Base-by-base conservation (phyloP, 1,284 basidiomycete genomes). In the Sparassis latifolia region DNA sequence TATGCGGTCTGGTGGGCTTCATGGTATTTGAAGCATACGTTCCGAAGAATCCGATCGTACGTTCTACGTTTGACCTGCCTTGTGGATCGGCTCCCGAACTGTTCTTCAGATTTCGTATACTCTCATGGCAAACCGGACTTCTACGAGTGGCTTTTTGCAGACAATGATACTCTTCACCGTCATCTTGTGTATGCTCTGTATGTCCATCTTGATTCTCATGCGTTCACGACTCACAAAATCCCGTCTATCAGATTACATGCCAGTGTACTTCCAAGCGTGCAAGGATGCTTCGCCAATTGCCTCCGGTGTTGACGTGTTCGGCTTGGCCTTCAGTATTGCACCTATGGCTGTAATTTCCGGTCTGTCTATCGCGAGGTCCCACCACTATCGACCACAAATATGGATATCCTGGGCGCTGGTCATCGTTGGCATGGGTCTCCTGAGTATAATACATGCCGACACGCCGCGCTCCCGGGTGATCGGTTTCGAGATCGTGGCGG, bases 251-350 rank as follows among this genome's bases (percentile, higher is more conserved):
- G 56, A 56, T 47, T 60, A 58, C 27, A 40, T 57, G 40, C 67
- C 70, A 0, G 69, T 72, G 0, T 80, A 75, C 59, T 77, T 73
- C 57, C 77, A 80, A 60, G 73, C 71, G 1, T 69, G 71, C 49
- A 69, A 69, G 44, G 68, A 64, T 7, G 68, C 70, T 3, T 69
- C 68, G 2, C 70, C 78, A 0, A 64, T 72, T 27, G 58, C 59
- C 0, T 73, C 76, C 2, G 74, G 75, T 1, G 65, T 80, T 27
- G 52, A 58, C 47, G 61, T 72, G 10, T 57, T 69, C 2, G 66
- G 58, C 43, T 58, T 67, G 2, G 53, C 67, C 4, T 58, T 67
- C 47, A 49, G 51, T 2, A 60, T 71, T 45, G 57, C 66, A 2
- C 61, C 69, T 4, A 53, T 64, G 20, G 60, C 63, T 4, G 55